Evolutionary conservation across 2,329 filamentous ascomycete species (phyloP), one percentile per base, ranked within the genome.

Genomic region (Exserohilum turcica): DNA sequence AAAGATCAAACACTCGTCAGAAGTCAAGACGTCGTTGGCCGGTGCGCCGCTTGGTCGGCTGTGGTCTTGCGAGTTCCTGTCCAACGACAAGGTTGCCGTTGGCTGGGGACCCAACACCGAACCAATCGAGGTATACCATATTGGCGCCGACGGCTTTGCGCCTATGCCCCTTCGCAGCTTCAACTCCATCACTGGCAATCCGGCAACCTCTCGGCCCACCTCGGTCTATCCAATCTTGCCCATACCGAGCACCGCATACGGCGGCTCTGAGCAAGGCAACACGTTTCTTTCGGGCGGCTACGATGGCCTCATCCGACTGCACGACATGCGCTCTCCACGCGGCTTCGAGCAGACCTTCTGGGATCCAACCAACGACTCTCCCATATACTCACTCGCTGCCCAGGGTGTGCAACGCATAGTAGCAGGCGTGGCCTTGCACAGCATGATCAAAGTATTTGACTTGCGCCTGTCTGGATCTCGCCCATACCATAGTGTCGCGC

Each of bases 401-500:
- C 79, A 86, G 44, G 83, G 83, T 2, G 78, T 79, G 16, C 81
- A 86, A 59, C 77, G 79, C 2, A 79, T 88, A 48, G 65, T 86
- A 7, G 82, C 80, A 9, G 85, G 85, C 19, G 79, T 80, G 1
- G 80, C 80, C 3, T 77, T 80, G 43, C 82, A 87, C 66, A 81
- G 79, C 38, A 76, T 86, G 44, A 71, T 88, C 38, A 87, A 87
- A 60, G 74, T 86, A 4, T 88, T 86, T 59, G 85, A 88, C 60
- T 66, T 88, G 37, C 82, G 85, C 19, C 75, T 85, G 63, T 61
- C 75, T 0, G 76, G 77, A 27, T 75, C 74, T 2, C 70, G 74
- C 36, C 59, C 71, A 1, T 80, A 80, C 53, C 68, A 70, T 18
- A 59, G 62, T 42, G 60, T 73, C 16, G 59, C 74, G n/a, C 46